A percentile compares a stretch with the other conserved stretches of the same genome.
Conservation (phyloP, 306 rosid species). For the Hippophae tibetana region DNA sequence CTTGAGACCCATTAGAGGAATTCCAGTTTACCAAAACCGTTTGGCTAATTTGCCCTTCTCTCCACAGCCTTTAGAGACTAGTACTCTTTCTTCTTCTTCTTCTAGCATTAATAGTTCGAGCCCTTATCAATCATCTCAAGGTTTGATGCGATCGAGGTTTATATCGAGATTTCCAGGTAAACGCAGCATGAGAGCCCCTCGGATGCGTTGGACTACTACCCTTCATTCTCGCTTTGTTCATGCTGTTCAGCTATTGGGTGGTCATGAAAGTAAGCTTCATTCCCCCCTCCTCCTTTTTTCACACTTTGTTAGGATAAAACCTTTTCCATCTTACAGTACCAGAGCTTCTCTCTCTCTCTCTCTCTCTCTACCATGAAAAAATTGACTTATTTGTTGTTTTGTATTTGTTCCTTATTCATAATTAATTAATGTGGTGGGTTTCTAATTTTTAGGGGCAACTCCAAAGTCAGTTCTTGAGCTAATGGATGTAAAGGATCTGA, state of each 20-base stretch:
- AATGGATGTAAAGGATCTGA: constrained; percentile 99
- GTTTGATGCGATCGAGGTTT: constrained; percentile 64
- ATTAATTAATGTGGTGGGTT: too few relatives aligned
- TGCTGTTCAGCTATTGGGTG: constrained; percentile 93
- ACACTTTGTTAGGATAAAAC: too few relatives aligned
- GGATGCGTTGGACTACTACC: constrained; percentile 98
- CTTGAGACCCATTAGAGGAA: constrained; percentile 87
- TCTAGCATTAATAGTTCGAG: constrained; percentile 16
- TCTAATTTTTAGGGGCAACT: constrained; percentile 60
- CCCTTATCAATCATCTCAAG: constrained; percentile 31
- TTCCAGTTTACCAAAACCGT: constrained; percentile 80
- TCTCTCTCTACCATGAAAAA: neutral
- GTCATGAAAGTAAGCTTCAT: constrained; percentile 74
- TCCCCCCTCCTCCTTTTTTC: neutral
- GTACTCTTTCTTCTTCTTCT: constrained; percentile 6
- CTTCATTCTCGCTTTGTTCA: constrained; percentile 97
- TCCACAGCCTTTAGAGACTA: constrained; percentile 31
- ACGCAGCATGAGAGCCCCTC: constrained; percentile 90
- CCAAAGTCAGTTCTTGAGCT: constrained; percentile 99
- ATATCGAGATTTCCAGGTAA: constrained; percentile 79
- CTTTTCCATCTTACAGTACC: too few relatives aligned
- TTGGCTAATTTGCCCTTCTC: constrained; percentile 46
- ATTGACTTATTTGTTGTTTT: too few relatives aligned
- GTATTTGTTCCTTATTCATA: too few relatives aligned
- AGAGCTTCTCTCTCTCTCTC: too few relatives aligned